Conservation (phyloP, 345 rosid genomes). For the Sapria himalayana region DNA sequence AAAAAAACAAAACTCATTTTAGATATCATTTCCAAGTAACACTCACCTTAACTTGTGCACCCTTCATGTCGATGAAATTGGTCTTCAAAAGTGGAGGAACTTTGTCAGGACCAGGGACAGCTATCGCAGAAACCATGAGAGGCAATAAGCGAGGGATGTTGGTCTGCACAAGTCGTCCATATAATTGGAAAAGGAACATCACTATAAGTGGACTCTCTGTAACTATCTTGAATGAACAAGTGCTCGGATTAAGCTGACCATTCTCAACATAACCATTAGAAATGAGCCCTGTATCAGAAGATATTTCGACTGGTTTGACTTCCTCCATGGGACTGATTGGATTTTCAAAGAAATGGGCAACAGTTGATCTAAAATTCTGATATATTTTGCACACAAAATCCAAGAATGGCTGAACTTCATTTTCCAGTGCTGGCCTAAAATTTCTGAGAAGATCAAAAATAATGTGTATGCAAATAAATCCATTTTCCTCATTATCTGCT, state of each 20-base stretch:
- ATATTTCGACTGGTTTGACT: conserved; percentile 61
- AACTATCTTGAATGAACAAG: conserved; percentile 84
- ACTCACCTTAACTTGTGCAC: conserved; percentile 97
- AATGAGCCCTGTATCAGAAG: conserved; percentile 50
- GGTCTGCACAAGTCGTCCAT: conserved; percentile 81
- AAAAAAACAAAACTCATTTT: too few species aligned
- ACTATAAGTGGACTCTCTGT: conserved; percentile 98
- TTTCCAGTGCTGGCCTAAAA: conserved; percentile 78
- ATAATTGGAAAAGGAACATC: conserved; percentile 91
- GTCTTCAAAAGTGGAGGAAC: conserved; percentile 71
- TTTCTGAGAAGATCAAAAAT: conserved; percentile 90
- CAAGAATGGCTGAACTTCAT: conserved; percentile 85
- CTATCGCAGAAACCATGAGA: conserved; percentile 90
- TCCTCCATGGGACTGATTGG: conserved; percentile 30
- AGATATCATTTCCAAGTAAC: conserved; percentile 5
- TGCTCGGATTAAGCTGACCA: conserved; percentile 83
- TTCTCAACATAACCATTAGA: conserved; percentile 24
- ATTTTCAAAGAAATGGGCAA: conserved; percentile 74
- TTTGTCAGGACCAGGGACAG: conserved; percentile 87
- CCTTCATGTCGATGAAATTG: conserved; percentile 84
- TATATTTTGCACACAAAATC: conserved; percentile 95
- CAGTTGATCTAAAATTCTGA: conserved; percentile 64
- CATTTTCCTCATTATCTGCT: conserved; percentile 85
- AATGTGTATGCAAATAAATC: conserved; percentile 79
- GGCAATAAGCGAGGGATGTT: conserved; percentile 88